These are phyloP conservation scores for Moniliella sp. DNA, from an alignment of 1,284 basidiomycete genomes.

Conservation along the genomic window DNA sequence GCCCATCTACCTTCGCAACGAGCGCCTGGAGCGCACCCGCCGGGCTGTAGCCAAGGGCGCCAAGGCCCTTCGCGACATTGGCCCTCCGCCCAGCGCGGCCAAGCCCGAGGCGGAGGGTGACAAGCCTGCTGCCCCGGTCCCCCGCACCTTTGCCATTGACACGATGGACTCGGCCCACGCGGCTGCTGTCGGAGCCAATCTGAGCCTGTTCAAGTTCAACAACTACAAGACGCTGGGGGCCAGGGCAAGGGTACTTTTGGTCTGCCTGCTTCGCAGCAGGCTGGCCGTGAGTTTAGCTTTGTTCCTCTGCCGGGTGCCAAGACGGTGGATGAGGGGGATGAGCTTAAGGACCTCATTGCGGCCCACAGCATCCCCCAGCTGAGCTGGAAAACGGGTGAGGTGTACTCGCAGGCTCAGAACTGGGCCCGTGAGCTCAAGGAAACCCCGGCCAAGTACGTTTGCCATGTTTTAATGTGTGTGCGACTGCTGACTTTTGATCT, in stretches of 20 bases:
- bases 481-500: background rate
- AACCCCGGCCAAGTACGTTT: constrained; percentile 51
- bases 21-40: constrained; percentile 21
- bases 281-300: constrained; percentile 19
- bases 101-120: constrained; percentile 6
- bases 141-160: constrained; percentile 17
- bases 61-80: constrained; percentile 22
- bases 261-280: constrained; percentile 14
- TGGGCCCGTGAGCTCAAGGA: constrained; percentile 66
- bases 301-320: constrained; percentile 11
- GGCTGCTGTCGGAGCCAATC: constrained; percentile 21
- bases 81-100: constrained; percentile 9
- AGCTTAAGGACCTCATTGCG: constrained; percentile 8
- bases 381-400: constrained; percentile 26
- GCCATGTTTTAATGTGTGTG: constrained; percentile 49
- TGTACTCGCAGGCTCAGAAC: constrained; percentile 62
- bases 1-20: constrained; percentile 22
- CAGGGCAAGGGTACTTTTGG: constrained; percentile 6
- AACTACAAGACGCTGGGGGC: constrained; percentile 29
- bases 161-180: constrained; percentile 21
- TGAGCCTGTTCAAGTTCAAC: constrained; percentile 25
- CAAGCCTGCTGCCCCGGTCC: background rate
- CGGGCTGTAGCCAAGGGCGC: constrained; percentile 27
- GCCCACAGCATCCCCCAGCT: constrained; percentile 9
- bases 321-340: constrained; percentile 12